Conservation (phyloP, 352 stramenopile species). For the Peronospora belbahrii region DNA sequence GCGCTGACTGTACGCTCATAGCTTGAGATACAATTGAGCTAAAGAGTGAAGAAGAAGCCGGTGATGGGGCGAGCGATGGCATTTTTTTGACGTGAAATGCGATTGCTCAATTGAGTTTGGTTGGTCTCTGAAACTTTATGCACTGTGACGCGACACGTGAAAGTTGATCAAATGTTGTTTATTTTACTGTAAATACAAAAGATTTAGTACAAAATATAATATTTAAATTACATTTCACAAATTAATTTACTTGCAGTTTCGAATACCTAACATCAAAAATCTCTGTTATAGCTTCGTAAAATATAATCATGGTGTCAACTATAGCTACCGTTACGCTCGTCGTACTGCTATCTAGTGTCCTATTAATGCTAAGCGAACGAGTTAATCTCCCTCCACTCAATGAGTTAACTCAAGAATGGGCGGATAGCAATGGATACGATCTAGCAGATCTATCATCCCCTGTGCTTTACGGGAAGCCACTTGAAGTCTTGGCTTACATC, state of each 20-base stretch:
- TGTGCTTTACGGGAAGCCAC: conserved; percentile 38
- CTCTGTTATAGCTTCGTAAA: too few species aligned
- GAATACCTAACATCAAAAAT: not conserved
- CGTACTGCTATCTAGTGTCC: conserved; percentile 32
- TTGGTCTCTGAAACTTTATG: not conserved
- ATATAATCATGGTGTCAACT: conserved; percentile 25
- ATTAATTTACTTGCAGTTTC: too few species aligned
- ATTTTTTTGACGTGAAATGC: conserved; percentile 8
- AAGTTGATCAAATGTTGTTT: not conserved
- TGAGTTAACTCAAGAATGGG: conserved; percentile 30
- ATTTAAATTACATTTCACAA: too few species aligned
- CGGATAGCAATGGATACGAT: conserved; percentile 35
- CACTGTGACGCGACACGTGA: not conserved
- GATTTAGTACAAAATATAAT: too few species aligned
- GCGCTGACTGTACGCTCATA: conserved; percentile 31
- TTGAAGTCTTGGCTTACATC: conserved; percentile 41
- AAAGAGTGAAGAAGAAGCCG: conserved; percentile 28
- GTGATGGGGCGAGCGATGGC: conserved; percentile 35
- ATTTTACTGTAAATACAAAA: not conserved
- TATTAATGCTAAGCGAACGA: conserved; percentile 49
- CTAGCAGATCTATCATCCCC: conserved; percentile 40
- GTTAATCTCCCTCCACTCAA: conserved; percentile 30
- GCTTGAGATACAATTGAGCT: conserved; percentile 39
- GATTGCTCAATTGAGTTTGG: not conserved
- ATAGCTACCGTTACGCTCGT: conserved; percentile 30